Base-by-base conservation (phyloP, 2,329 filamentous ascomycete species). In the Cladosporium velox region DNA sequence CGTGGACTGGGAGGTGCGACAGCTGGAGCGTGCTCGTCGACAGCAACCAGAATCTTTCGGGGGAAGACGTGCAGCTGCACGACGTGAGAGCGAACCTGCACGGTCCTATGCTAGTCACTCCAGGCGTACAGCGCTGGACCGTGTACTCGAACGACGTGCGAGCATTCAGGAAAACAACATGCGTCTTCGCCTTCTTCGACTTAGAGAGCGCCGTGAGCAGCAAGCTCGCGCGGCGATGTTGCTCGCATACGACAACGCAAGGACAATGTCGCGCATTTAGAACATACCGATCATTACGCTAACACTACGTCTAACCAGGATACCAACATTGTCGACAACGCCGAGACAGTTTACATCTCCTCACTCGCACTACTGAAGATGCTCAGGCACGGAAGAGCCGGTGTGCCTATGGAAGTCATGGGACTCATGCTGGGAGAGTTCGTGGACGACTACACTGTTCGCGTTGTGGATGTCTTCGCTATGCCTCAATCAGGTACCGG, bases 371-470 rank as follows among this genome's bases (percentile, higher is more conserved):
- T 99, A 63, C 86, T 99, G 74, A 99, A 99, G 87, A 99, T 99
- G 95, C 86, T 99, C 80, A 90, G 95, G 78, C 95, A 99, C 81
- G 95, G 95, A 70, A 91, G 95, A 72, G 95, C 95, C 49, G 95
- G 95, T 83, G 95, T 99, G 71, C 95, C 95, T 24, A 99, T 99
- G 95, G 95, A 99, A 85, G 95, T 99, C 79, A 99, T 99, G 95
- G 95, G 95, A 69, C 84, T 99, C 78, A 99, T 99, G 95, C 82
- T 98, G 75, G 95, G 95, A 79, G 95, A 98, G 79, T 98, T 99
- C 74, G 94, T 99, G 67, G 95, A 99, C 77, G 95, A 98, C 82
- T 99, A 97, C 82, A 99, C 95, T 67, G 95, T 99, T 69, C 90
- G 94, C 72, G 95, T 99, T 15, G 94, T 98, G 72, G 95, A 99